These are phyloP conservation scores for Saccharomyces kudriavzevii DNA, from an alignment of 805 yeast species.

Conservation along the genomic window DNA sequence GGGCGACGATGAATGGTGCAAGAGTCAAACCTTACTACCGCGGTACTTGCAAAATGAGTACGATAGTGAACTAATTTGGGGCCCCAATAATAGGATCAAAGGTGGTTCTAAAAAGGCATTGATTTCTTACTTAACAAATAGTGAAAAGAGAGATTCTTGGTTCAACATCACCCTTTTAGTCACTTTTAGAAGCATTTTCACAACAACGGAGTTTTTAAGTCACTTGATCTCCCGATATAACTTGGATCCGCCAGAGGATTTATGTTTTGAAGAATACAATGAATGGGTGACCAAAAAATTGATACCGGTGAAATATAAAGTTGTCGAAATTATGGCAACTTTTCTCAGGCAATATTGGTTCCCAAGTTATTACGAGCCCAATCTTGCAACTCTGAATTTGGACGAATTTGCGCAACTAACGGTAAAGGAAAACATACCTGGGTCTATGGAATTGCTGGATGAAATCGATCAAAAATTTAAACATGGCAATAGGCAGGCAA, in stretches of 20 bases:
- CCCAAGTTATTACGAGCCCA: slow-evolving; percentile 44
- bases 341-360: slow-evolving; percentile 65
- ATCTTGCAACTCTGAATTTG: slow-evolving; percentile 28
- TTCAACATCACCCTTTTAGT: slow-evolving; percentile 60
- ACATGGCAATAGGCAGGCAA: neutral
- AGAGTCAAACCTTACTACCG: slow-evolving; percentile 30
- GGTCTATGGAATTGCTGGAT: slow-evolving; percentile 31
- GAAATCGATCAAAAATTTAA: neutral
- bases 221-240: slow-evolving; percentile 54
- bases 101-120: slow-evolving; percentile 78
- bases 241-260: slow-evolving; percentile 79
- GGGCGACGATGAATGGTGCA: neutral
- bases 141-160: slow-evolving; percentile 46
- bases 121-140: slow-evolving; percentile 70
- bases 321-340: slow-evolving; percentile 53
- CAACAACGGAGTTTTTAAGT: slow-evolving; percentile 51
- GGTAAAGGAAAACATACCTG: slow-evolving; percentile 34
- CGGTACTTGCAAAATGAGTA: slow-evolving; percentile 67
- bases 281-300: slow-evolving; percentile 65
- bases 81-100: slow-evolving; percentile 59
- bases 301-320: slow-evolving; percentile 54
- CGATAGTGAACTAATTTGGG: slow-evolving; percentile 49
- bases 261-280: slow-evolving; percentile 70
- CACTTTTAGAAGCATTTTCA: slow-evolving; percentile 65
- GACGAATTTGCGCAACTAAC: slow-evolving; percentile 32